Evolutionary conservation across 805 yeast genomes (phyloP).

Genomic region (Hanseniaspora meyeri): DNA sequence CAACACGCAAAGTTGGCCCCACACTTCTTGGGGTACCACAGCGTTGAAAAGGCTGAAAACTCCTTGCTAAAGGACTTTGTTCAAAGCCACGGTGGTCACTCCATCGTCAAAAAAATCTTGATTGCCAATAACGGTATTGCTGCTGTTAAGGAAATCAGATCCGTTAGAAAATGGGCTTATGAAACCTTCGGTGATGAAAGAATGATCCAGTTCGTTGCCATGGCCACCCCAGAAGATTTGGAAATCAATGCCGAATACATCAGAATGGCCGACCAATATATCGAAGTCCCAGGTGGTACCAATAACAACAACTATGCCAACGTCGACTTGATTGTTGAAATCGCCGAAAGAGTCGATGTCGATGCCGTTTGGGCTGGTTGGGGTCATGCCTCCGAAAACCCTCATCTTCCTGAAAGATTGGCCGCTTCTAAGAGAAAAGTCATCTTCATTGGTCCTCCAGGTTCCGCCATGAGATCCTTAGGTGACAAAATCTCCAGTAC

Average conservation of each 20-base stretch:
- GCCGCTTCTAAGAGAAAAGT: conserved; percentile 87
- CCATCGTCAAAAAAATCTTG: conserved; percentile 75
- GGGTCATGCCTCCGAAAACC: conserved; percentile 99
- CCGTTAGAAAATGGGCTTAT: conserved; percentile 97
- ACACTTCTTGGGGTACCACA: conserved; percentile 73
- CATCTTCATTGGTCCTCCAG: conserved; percentile 97
- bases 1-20: conserved; percentile 40
- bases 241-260: conserved; percentile 95
- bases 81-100: conserved; percentile 77
- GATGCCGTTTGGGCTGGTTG: conserved; percentile 99
- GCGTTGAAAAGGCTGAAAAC: conserved; percentile 67
- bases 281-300: conserved; percentile 98
- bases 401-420: conserved; percentile 79
- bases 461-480: conserved; percentile 96
- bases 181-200: conserved; percentile 96
- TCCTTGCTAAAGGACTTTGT: conserved; percentile 73
- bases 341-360: conserved; percentile 91
- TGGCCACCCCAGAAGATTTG: conserved; percentile 99
- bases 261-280: conserved; percentile 97
- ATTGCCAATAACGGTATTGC: conserved; percentile 99
- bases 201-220: conserved; percentile 85
- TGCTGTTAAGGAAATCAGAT: conserved; percentile 95
- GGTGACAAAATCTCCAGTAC: conserved; percentile 98
- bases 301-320: conserved; percentile 97
- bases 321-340: conserved; percentile 90